These are phyloP conservation scores for Platismatia glauca DNA, from an alignment of 495 filamentous ascomycete species.

Conservation along the genomic window DNA sequence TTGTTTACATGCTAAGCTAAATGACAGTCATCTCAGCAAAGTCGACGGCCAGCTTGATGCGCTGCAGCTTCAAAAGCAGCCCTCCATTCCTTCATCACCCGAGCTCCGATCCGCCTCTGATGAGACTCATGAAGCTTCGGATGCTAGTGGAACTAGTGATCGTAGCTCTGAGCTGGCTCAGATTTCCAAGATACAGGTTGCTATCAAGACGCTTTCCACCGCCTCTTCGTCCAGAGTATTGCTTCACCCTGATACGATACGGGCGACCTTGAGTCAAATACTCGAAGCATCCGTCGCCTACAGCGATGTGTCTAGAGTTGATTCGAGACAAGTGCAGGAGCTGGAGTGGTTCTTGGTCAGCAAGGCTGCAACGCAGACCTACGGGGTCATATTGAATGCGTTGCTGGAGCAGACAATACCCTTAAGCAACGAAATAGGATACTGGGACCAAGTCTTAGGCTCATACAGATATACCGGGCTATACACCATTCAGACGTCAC, in stretches of 20 bases:
- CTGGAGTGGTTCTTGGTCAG: conserved; percentile 79
- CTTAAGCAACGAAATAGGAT: conserved; percentile 74
- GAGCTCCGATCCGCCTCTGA: conserved; percentile 17
- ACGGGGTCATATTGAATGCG: conserved; percentile 63
- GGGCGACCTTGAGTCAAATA: conserved; percentile 51
- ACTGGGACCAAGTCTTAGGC: conserved; percentile 79
- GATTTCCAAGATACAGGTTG: conserved; percentile 43
- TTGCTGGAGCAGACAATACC: conserved; percentile 74
- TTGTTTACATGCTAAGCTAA: conserved; percentile 1
- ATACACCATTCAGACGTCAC: conserved; percentile 76
- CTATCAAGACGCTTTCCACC: conserved; percentile 61
- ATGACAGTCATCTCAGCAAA: conserved; percentile 60
- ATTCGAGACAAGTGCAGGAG: conserved; percentile 51
- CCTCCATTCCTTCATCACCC: conserved; percentile 21
- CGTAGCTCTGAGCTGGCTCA: conserved; percentile 5
- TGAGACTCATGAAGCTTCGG: conserved; percentile 15
- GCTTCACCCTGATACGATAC: conserved; percentile 44
- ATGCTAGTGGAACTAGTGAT: neutral
- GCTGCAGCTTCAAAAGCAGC: conserved; percentile 43
- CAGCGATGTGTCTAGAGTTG: conserved; percentile 17
- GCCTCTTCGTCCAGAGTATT: conserved; percentile 48
- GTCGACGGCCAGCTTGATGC: conserved; percentile 75
- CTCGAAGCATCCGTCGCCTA: conserved; percentile 26
- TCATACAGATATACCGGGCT: conserved; percentile 62
- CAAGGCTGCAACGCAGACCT: conserved; percentile 78